Evolutionary conservation across 495 filamentous ascomycete genomes (phyloP), one percentile per base, ranked within the genome.

Genomic region (Hypomontagnella monticulosa): DNA sequence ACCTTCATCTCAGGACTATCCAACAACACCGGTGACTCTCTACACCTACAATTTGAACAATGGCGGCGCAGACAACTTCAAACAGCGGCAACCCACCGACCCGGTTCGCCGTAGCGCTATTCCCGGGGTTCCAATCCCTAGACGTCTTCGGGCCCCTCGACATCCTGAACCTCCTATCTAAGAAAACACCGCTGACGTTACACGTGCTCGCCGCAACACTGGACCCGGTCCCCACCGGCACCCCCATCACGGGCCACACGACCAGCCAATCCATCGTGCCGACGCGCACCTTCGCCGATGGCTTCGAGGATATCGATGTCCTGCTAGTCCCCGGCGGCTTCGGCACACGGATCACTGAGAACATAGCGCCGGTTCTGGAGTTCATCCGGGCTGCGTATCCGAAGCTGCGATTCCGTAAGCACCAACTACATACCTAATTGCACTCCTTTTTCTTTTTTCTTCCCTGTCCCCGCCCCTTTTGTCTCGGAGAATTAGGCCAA

Each of bases 261-360:
- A 76, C 83, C 40, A 55, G 71, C 11, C 75, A 87, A 59, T 54
- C 56, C 48, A 68, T 90, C 27, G 60, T 87, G 4, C 87, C 89
- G 15, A 91, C 89, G 3, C 87, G 87, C 73, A 88, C 87, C 0
- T 89, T 86, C 66, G 63, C 57, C 10, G 73, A 67, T 12, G 73
- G 76, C 2, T 80, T 79, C 0, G 66, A 76, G 12, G 75, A 75
- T 20, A 69, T 91, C 4, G 89, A 93, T 42, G 82, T 90, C 8
- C 79, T 92, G 3, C 70, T 92, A 43, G 75, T 93, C 2, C 89
- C 88, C 0, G 90, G 90, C 4, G 90, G 90, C 0, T 9, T 74
- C 1, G 89, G 89, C 16, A 73, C 78, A 3, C 80, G 85, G 1
- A 57, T 73, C 7, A 65, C 76, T 9, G 58, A 52, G 12, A 74